A percentile compares a stretch with the other conserved stretches of the same genome.
Evolutionary conservation across 306 rosid genomes (phyloP).

Genomic region (Carpinus viminea): DNA sequence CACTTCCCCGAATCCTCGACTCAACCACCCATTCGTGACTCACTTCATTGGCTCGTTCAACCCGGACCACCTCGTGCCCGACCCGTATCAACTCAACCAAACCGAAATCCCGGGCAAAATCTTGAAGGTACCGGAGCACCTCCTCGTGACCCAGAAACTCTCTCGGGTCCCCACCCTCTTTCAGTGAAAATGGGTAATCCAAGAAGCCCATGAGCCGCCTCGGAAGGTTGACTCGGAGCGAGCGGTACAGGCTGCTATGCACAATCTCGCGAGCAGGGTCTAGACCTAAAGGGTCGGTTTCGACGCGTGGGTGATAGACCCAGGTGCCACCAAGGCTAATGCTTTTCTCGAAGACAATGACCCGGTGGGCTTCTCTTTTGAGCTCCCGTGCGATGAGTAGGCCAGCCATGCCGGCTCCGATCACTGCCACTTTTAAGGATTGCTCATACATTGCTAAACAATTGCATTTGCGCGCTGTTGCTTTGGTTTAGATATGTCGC

Average conservation of each 20-base stretch:
- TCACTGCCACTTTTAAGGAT: slow-evolving; percentile 29
- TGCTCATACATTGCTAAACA: not conserved
- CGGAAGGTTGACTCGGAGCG: slow-evolving; percentile 41
- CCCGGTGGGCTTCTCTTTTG: slow-evolving; percentile 31
- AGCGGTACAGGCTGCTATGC: slow-evolving; percentile 39
- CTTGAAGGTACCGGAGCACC: slow-evolving; percentile 47
- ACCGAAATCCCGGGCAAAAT: slow-evolving; percentile 43
- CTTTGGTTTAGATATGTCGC: no score
- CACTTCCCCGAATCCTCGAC: not conserved
- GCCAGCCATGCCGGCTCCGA: slow-evolving; percentile 41
- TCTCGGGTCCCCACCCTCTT: slow-evolving; percentile 38
- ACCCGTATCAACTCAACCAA: slow-evolving; percentile 15
- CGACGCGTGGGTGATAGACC: slow-evolving; percentile 34
- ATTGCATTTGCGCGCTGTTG: no score
- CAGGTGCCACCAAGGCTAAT: slow-evolving; percentile 41
- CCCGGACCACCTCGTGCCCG: slow-evolving; percentile 3
- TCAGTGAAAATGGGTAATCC: slow-evolving; percentile 39
- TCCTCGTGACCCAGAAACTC: slow-evolving; percentile 55
- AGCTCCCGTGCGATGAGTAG: slow-evolving; percentile 40
- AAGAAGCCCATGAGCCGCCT: slow-evolving; percentile 41
- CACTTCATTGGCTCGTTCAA: slow-evolving; percentile 4
- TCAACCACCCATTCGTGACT: slow-evolving; percentile 7
- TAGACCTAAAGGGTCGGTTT: slow-evolving; percentile 34
- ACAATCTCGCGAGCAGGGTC: slow-evolving; percentile 25
- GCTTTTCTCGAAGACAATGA: slow-evolving; percentile 36